Percentiles rank a stretch among this genome's conserved stretches.
These are phyloP conservation scores for Bolboschoenus planiculmis DNA, from an alignment of 176 grass and related monocot species.

Conservation along the genomic window DNA sequence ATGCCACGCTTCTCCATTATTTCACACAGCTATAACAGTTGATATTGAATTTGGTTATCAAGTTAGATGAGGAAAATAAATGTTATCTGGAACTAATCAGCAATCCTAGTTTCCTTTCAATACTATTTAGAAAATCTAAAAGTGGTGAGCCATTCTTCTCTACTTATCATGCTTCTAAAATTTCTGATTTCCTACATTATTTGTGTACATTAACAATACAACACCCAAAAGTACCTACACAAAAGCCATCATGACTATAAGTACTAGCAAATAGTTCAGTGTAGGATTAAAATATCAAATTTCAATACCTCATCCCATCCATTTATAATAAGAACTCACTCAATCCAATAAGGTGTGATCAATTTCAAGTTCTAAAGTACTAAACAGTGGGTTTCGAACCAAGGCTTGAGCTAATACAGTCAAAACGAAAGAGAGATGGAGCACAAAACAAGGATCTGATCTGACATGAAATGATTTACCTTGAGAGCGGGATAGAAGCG, in stretches of 20 bases:
- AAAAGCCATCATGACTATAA: neutral
- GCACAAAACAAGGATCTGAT: neutral
- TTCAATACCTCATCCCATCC: neutral
- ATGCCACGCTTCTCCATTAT: constrained; percentile 78
- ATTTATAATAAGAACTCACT: neutral
- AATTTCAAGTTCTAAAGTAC: neutral
- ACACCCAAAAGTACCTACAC: neutral
- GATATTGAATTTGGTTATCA: constrained; percentile 1
- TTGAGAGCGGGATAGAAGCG: constrained; percentile 68
- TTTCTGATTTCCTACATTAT: neutral
- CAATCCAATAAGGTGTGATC: neutral
- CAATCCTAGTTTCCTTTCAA: neutral
- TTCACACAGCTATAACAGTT: constrained; percentile 49
- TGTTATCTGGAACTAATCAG: neutral
- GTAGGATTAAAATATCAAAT: neutral
- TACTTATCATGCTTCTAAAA: neutral
- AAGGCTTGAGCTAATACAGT: neutral
- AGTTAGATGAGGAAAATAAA: neutral
- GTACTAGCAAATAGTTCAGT: neutral
- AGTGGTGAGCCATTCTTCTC: no score
- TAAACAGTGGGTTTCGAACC: neutral
- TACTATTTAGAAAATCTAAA: neutral
- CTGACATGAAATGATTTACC: constrained; percentile 25
- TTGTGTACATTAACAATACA: neutral
- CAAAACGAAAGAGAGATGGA: neutral